Evolutionary conservation across 352 stramenopile species (phyloP).

Genomic region (Globisporangium canariense): DNA sequence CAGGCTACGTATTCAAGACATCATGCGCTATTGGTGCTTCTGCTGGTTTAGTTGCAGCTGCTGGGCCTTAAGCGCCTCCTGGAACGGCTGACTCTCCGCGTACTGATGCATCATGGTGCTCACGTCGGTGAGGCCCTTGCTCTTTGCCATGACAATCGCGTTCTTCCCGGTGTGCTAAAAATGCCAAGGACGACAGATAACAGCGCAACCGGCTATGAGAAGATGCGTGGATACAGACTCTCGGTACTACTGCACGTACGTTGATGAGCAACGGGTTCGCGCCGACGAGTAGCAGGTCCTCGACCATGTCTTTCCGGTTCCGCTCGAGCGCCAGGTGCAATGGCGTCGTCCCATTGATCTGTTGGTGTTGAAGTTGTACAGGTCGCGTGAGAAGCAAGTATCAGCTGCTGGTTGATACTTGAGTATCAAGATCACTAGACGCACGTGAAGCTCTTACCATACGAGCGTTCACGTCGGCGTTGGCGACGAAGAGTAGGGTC

Average conservation of each 20-base stretch:
- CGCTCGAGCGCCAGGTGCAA: conserved; percentile 50
- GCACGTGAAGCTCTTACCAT: conserved; percentile 23
- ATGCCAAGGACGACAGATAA: not conserved
- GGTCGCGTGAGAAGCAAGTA: no score
- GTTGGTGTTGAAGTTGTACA: no score
- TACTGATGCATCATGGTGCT: conserved; percentile 32
- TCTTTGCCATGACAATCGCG: conserved; percentile 36
- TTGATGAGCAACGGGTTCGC: conserved; percentile 58
- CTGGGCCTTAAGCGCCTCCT: conserved; percentile 18
- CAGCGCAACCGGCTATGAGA: not conserved
- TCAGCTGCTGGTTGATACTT: not conserved
- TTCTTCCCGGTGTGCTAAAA: conserved; percentile 49
- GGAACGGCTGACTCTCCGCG: conserved; percentile 25
- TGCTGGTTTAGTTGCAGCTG: not conserved
- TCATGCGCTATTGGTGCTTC: not conserved
- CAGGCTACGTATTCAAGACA: not conserved
- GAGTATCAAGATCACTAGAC: not conserved
- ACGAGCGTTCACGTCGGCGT: conserved; percentile 40
- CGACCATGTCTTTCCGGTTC: conserved; percentile 48
- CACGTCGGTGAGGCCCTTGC: conserved; percentile 23
- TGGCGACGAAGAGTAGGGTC: conserved; percentile 37
- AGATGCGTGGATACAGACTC: no score
- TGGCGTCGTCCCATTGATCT: conserved; percentile 64
- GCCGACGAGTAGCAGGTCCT: conserved; percentile 54
- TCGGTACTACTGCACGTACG: conserved; percentile 19